Percentiles rank a stretch among this genome's conserved stretches.
phyloP scores from a whole-genome alignment of 202 grass and related monocot species.

The Setaria viridis region DNA sequence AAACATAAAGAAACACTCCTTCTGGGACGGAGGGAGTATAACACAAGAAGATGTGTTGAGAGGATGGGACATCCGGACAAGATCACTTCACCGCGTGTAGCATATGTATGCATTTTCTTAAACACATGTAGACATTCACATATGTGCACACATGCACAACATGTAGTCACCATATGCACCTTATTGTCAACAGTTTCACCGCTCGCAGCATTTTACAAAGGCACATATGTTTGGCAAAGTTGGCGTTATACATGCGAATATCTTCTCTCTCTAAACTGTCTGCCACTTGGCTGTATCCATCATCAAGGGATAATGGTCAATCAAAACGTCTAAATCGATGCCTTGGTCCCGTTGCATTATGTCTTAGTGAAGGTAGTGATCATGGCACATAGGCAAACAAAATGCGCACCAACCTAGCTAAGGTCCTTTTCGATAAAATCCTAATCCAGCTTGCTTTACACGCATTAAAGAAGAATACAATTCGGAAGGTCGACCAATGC shows the following conservation, averaged over 20 bases:
- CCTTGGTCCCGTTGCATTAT: conserved; percentile 2
- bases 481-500: conserved; percentile 23
- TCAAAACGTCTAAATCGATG: conserved; percentile 33
- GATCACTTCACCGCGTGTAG: too few relatives aligned
- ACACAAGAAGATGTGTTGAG: background rate
- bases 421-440: background rate
- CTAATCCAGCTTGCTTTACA: conserved; percentile 4
- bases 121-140: too few relatives aligned
- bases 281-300: background rate
- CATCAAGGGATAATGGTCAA: background rate
- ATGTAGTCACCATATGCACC: too few relatives aligned
- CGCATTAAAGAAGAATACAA: conserved; percentile 28
- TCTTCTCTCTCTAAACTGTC: background rate
- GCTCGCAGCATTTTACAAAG: too few relatives aligned
- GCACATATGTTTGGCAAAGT: background rate
- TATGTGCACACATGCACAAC: too few relatives aligned
- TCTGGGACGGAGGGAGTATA: background rate
- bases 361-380: conserved; percentile 38
- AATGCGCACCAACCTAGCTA: background rate
- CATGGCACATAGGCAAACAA: conserved; percentile 4
- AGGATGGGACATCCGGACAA: too few relatives aligned
- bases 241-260: background rate
- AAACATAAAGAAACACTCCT: too few relatives aligned
- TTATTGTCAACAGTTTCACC: too few relatives aligned
- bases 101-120: too few relatives aligned